Base-by-base conservation (phyloP, 1,139 yeast species). In the Blastobotrys petasosporus region DNA sequence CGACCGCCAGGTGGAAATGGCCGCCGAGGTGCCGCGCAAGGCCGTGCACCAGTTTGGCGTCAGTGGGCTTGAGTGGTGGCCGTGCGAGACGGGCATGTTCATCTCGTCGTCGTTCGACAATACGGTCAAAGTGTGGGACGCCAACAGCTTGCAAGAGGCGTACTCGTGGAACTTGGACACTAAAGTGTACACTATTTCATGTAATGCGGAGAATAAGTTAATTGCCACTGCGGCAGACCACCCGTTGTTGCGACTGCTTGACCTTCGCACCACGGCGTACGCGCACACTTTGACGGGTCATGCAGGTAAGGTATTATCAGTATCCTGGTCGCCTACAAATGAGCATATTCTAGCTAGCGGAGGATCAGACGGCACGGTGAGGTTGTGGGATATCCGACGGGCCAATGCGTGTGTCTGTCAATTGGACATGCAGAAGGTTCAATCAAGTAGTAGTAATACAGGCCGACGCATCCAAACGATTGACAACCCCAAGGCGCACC, bases 1-100 rank as follows among this genome's bases (percentile, higher is more conserved):
- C 7, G 48, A 49, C 13, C 23, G 40, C 12, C 42, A 35, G 30
- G 50, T 49, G 39, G 52, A 63, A 41, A 61, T 65, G 23, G 49
- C 63, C 17, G 79, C 77, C 37, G 63, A 74, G 13, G 61, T 80
- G n/a, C 78, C 82, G 2, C 52, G 80, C 11, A 74, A 74, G 51
- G 55, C 71, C 1, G 82, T 73, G 1, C 97, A 90, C 60, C 64
- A 68, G 23, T 87, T 74, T 61, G 95, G 96, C 0, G 70, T 88
- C 0, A 83, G 95, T 0, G 68, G 77, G 13, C 71, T 86, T 1
- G 73, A 75, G 57, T 90, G 97, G 97, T 90, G 95, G 92, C 90
- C 94, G 0, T 70, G 70, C 45, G 97, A 90, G 62, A 79, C 82
- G 23, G 97, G 96, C 1, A 74, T 90, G 79, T 88, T 88, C 67